Evolutionary conservation across 1,284 basidiomycete genomes (phyloP), one percentile per base, ranked within the genome.

Genomic region (Malassezia obtusa): DNA sequence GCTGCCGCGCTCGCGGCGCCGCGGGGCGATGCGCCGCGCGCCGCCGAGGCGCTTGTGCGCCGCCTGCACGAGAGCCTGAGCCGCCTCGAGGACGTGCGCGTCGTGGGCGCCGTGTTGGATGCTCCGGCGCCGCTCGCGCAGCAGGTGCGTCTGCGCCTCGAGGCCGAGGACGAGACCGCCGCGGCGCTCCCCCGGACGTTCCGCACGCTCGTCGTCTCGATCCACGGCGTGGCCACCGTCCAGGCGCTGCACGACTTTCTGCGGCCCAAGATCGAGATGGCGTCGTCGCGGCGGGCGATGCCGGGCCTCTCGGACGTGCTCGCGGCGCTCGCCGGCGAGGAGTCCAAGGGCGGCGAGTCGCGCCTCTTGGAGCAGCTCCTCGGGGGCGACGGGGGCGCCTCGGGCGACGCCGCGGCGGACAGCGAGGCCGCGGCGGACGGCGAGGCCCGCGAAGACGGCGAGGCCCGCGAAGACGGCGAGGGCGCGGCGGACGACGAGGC

Each of bases 231-330:
- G 12, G 68, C 70, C n/a, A 62, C 67, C 2, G 65, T 71, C 52
- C 63, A 63, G 41, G 55, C 68, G 3, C 46, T 73, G 31, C 61
- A 67, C 45, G 69, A 73, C 54, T 71, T 68, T 36, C 57, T 73
- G 30, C 63, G 68, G 14, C 68, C 71, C 21, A 69, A 71, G 59
- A 60, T 72, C 15, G 50, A 53, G 28, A n/a, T 52, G 28, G 33
- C 46, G 15, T 24, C 48, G 38, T 56, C 24, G 49, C 21, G 60
- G 44, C 21, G 37, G 46, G 81, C 45, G 80, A 77, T 52, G 17
- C 83, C 84, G 14, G 80, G 88, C 12, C 75, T 95, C 12, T 86
- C 87, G 3, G 84, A 85, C 33, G 89, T 95, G 82, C 81, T 96
- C 40, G 89, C 91, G 24, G 86, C 90, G 2, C 80, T 94, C 45